phyloP scores from a whole-genome alignment of 2,329 filamentous ascomycete species.

The Fusarium illudens region DNA sequence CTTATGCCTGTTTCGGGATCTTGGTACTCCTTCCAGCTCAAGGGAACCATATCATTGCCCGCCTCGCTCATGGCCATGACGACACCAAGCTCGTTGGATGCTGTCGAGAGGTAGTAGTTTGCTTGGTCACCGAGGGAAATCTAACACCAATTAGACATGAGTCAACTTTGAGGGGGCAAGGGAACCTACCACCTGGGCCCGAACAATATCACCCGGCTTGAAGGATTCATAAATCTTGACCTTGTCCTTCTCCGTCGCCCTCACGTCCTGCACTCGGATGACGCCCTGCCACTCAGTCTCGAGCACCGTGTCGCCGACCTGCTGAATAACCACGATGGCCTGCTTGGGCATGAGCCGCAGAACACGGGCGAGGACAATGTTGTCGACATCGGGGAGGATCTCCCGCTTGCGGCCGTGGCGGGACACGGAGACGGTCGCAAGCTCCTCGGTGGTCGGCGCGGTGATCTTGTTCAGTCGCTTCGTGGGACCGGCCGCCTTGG shows the following conservation, averaged over 20 bases:
- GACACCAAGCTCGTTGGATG: constrained; percentile 89
- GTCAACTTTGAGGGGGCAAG: background rate
- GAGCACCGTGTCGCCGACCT: constrained; percentile 76
- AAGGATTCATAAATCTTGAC: constrained; percentile 92
- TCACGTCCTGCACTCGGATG: constrained; percentile 88
- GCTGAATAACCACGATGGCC: constrained; percentile 85
- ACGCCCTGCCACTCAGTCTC: constrained; percentile 86
- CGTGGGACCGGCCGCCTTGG: constrained; percentile 58
- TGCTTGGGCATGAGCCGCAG: constrained; percentile 86
- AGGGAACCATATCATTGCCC: constrained; percentile 89
- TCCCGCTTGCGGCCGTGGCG: constrained; percentile 65
- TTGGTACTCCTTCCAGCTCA: constrained; percentile 94
- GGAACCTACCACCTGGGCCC: constrained; percentile 76
- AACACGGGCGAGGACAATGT: constrained; percentile 83
- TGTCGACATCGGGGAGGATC: constrained; percentile 82
- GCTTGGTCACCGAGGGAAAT: constrained; percentile 93
- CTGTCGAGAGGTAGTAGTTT: constrained; percentile 94
- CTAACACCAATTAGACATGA: constrained; percentile 48
- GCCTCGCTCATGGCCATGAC: constrained; percentile 90
- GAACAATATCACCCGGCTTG: constrained; percentile 89
- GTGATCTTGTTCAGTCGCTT: constrained; percentile 69
- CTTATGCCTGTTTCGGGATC: constrained; percentile 80
- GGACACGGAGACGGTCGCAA: constrained; percentile 65
- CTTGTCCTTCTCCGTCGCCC: constrained; percentile 94
- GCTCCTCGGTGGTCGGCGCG: constrained; percentile 52